Conservation (phyloP, 2,329 filamentous ascomycete species). For the Blumeria graminis region DNA sequence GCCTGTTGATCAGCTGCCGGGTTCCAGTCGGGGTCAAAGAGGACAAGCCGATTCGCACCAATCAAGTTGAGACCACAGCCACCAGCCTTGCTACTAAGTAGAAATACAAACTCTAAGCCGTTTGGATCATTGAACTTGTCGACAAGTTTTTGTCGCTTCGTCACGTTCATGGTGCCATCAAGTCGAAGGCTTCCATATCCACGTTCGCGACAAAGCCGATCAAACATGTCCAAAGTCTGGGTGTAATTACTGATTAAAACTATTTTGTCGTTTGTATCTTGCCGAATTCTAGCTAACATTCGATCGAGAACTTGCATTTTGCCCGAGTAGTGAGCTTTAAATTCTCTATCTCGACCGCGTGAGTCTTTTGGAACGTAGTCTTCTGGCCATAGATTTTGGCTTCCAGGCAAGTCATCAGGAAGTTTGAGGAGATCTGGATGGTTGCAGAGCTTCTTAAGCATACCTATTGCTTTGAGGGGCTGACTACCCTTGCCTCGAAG, state of each 20-base stretch:
- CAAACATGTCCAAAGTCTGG: slow-evolving; percentile 83
- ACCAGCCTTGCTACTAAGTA: slow-evolving; percentile 91
- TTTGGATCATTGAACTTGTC: slow-evolving; percentile 94
- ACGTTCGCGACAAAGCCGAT: slow-evolving; percentile 64
- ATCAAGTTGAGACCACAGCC: slow-evolving; percentile 92
- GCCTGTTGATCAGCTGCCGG: slow-evolving; percentile 94
- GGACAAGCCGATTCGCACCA: slow-evolving; percentile 75
- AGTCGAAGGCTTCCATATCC: slow-evolving; percentile 71
- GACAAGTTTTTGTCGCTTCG: slow-evolving; percentile 87
- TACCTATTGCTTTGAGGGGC: slow-evolving; percentile 83
- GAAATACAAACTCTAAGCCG: slow-evolving; percentile 73
- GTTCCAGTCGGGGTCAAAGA: slow-evolving; percentile 97
- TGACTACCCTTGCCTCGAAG: slow-evolving; percentile 86
- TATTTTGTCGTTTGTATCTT: slow-evolving; percentile 97
- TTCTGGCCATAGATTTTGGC: slow-evolving; percentile 55
- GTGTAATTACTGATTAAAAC: slow-evolving; percentile 98
- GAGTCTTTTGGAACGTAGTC: slow-evolving; percentile 77
- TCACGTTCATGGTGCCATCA: slow-evolving; percentile 94
- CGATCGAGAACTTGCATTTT: slow-evolving; percentile 97
- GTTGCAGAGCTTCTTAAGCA: slow-evolving; percentile 96
- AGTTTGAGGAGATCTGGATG: slow-evolving; percentile 83
- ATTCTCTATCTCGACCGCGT: slow-evolving; percentile 69
- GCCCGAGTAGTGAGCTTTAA: slow-evolving; percentile 89
- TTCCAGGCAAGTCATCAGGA: slow-evolving; percentile 62
- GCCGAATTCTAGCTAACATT: slow-evolving; percentile 86